These are phyloP conservation scores for Smittium culicis DNA, from an alignment of 371 early-diverging fungal species.

Conservation along the genomic window DNA sequence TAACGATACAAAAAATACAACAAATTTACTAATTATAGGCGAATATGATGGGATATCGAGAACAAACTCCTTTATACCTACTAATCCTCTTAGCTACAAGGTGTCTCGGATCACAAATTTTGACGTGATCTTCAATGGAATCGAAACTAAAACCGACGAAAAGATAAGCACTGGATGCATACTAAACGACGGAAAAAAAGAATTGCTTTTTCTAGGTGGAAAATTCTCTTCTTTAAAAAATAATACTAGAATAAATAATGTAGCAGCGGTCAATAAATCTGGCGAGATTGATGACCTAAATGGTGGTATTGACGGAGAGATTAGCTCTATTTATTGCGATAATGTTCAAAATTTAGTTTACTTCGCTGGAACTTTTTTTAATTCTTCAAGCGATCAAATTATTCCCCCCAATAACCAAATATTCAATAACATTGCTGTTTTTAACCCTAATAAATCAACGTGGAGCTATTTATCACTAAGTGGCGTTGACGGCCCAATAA, in stretches of 20 bases:
- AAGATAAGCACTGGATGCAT: not conserved
- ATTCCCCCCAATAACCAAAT: not conserved
- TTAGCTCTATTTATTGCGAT: not conserved
- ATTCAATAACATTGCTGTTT: not conserved
- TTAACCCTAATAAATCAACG: not conserved
- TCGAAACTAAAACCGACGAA: not conserved
- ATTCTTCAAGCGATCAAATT: not conserved
- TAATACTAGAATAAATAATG: not conserved
- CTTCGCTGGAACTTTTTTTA: not conserved
- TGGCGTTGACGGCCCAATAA: not conserved
- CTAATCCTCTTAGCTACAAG: not conserved
- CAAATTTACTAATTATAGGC: not conserved
- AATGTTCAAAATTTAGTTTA: not conserved
- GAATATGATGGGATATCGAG: not conserved
- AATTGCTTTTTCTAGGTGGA: not conserved
- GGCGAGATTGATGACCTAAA: not conserved
- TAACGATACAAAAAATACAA: not conserved
- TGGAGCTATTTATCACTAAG: not conserved
- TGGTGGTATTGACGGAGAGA: not conserved
- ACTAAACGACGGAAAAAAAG: not conserved
- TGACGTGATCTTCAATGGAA: not conserved
- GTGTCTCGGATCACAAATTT: not conserved
- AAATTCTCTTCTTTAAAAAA: not conserved
- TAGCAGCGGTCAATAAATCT: not conserved
- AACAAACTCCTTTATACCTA: not conserved